Evolutionary conservation across 345 rosid species (phyloP).

Genomic region (Rhizophora apiculata): DNA sequence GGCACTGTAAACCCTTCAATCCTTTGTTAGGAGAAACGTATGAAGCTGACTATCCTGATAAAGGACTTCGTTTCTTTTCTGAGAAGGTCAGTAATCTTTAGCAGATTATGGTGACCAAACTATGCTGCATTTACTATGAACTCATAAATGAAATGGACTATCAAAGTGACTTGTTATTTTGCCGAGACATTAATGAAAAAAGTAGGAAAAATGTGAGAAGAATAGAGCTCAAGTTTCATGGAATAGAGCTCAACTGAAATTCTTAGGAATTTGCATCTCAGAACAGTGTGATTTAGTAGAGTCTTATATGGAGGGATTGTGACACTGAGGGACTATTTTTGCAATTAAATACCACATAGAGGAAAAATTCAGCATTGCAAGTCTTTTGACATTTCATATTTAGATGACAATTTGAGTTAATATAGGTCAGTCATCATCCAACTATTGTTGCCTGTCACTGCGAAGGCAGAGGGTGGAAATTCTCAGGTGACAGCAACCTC

Average conservation of each 20-base stretch:
- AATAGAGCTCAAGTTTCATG: no score
- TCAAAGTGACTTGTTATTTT: no score
- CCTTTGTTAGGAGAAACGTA: conserved; percentile 96
- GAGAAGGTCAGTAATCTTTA: conserved; percentile 64
- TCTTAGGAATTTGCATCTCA: no score
- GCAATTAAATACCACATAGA: neutral
- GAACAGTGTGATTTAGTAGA: no score
- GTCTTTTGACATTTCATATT: neutral
- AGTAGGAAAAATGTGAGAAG: no score
- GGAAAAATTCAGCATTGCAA: no score
- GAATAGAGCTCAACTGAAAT: no score
- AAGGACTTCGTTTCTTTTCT: conserved; percentile 88
- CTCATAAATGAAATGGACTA: neutral
- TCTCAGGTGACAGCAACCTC: conserved; percentile 94
- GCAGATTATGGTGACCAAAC: neutral
- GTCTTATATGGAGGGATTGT: no score
- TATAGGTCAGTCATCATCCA: conserved; percentile 98
- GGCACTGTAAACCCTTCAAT: conserved; percentile 97
- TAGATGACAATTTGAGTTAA: conserved; percentile 6
- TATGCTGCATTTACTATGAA: neutral
- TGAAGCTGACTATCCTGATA: conserved; percentile 92
- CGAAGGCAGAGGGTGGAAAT: conserved; percentile 98
- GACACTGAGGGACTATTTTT: neutral
- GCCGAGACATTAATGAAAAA: no score
- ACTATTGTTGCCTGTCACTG: conserved; percentile 94